phyloP scores from a whole-genome alignment of 2,329 filamentous ascomycete genomes.

The Zopfia rhizophila region DNA sequence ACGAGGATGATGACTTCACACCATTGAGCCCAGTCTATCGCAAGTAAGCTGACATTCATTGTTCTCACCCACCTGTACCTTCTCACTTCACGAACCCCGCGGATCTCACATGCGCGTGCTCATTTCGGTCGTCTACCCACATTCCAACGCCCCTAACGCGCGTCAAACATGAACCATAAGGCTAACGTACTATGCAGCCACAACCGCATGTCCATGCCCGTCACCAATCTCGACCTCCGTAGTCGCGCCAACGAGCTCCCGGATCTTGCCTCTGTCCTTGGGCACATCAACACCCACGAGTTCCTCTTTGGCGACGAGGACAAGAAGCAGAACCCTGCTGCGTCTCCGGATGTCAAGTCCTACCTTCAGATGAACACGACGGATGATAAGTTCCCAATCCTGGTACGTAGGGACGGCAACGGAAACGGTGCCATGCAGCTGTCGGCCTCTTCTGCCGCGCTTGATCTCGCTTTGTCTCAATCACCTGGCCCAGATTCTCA shows the following conservation, averaged over 20 bases:
- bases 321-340: slow-evolving; percentile 66
- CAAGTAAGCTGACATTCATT: slow-evolving; percentile 44
- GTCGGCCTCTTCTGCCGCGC: slow-evolving; percentile 81
- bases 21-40: slow-evolving; percentile 45
- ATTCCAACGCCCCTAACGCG: slow-evolving; percentile 30
- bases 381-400: slow-evolving; percentile 88
- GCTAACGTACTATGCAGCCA: slow-evolving; percentile 63
- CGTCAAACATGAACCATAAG: slow-evolving; percentile 20
- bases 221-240: slow-evolving; percentile 75
- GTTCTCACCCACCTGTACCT: slow-evolving; percentile 7
- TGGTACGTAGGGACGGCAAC: slow-evolving; percentile 72
- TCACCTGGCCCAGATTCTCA: slow-evolving; percentile 70
- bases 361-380: slow-evolving; percentile 77
- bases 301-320: slow-evolving; percentile 84
- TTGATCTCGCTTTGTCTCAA: slow-evolving; percentile 80
- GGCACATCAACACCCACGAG: slow-evolving; percentile 84
- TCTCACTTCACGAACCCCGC: slow-evolving; percentile 22
- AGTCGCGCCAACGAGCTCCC: slow-evolving; percentile 66
- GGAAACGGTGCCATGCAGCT: slow-evolving; percentile 69
- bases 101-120: background rate
- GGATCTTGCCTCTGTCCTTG: slow-evolving; percentile 66
- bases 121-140: slow-evolving; percentile 14
- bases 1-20: slow-evolving; percentile 75
- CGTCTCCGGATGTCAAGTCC: slow-evolving; percentile 73
- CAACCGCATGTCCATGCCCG: slow-evolving; percentile 95